Percentiles rank a stretch among this genome's conserved stretches.
Conservation (phyloP, 768 basidiomycete species). For the Boletus huronensis region DNA sequence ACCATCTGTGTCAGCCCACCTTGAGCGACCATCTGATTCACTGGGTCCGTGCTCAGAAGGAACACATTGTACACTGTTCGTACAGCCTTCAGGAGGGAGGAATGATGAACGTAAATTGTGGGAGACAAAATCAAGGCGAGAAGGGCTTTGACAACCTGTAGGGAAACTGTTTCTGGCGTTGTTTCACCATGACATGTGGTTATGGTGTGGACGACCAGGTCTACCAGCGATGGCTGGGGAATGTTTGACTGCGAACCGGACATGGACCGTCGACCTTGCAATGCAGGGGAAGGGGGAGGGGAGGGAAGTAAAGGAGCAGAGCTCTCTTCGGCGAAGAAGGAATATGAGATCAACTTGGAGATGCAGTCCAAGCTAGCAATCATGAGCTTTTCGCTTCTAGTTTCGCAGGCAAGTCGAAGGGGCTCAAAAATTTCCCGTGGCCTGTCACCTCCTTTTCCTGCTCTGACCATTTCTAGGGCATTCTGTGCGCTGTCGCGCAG, state of each 20-base stretch:
- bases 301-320: slow-evolving; percentile 50
- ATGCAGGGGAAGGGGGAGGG: slow-evolving; percentile 70
- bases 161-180: slow-evolving; percentile 85
- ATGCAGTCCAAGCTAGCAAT: slow-evolving; percentile 97
- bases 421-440: slow-evolving; percentile 94
- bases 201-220: slow-evolving; percentile 92
- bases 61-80: slow-evolving; percentile 99
- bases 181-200: slow-evolving; percentile 87
- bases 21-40: slow-evolving; percentile 98
- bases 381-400: slow-evolving; percentile 88
- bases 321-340: slow-evolving; percentile 82
- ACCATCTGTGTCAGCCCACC: slow-evolving; percentile 98
- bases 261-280: slow-evolving; percentile 40
- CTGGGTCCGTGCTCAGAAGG: slow-evolving; percentile 80
- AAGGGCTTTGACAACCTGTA: slow-evolving; percentile 96
- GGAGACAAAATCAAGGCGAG: slow-evolving; percentile 86
- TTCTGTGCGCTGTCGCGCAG: slow-evolving; percentile 79
- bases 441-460: slow-evolving; percentile 67
- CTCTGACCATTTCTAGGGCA: slow-evolving; percentile 78
- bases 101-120: slow-evolving; percentile 89
- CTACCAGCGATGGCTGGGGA: slow-evolving; percentile 76
- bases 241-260: slow-evolving; percentile 46
- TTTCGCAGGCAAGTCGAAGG: slow-evolving; percentile 95
- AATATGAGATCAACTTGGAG: slow-evolving; percentile 95
- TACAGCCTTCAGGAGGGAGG: slow-evolving; percentile 91